These are phyloP conservation scores for Lonicera japonica DNA, from an alignment of 129 eudicot species.

Conservation along the genomic window DNA sequence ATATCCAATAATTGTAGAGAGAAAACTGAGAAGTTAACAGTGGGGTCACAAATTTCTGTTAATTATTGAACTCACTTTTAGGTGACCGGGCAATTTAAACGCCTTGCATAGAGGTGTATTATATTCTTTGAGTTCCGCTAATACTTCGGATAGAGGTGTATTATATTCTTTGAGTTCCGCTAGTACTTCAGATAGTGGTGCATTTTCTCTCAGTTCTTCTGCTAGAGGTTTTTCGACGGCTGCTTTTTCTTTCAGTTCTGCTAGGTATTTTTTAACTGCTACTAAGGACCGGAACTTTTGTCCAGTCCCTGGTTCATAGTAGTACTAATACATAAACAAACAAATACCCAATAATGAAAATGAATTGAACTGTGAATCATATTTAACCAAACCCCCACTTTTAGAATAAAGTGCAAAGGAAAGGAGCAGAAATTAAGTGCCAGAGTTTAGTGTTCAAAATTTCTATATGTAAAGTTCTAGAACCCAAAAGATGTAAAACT, in stretches of 20 bases:
- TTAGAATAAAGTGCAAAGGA: too few relatives aligned
- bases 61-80: conserved; percentile 36
- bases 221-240: conserved; percentile 38
- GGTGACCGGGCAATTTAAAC: conserved; percentile 39
- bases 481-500: too few relatives aligned
- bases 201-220: conserved; percentile 35
- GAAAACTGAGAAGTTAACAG: not conserved
- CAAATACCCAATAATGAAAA: too few relatives aligned
- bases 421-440: too few relatives aligned
- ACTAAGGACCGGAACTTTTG: conserved; percentile 58
- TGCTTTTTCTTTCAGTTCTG: conserved; percentile 34
- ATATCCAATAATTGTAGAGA: conserved; percentile 6
- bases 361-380: too few relatives aligned
- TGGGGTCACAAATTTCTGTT: not conserved
- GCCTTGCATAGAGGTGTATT: conserved; percentile 41
- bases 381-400: too few relatives aligned
- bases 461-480: too few relatives aligned
- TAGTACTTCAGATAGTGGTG: conserved; percentile 37
- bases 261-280: conserved; percentile 50
- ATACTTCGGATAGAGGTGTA: conserved; percentile 37
- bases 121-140: conserved; percentile 55
- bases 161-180: conserved; percentile 53
- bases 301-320: conserved; percentile 68
- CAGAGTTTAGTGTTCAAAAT: too few relatives aligned
- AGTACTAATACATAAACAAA: conserved; percentile 37